Percentiles rank a stretch among this genome's conserved stretches.
Evolutionary conservation across 2,329 filamentous ascomycete genomes (phyloP).

Genomic region (Monosporascus sp.): DNA sequence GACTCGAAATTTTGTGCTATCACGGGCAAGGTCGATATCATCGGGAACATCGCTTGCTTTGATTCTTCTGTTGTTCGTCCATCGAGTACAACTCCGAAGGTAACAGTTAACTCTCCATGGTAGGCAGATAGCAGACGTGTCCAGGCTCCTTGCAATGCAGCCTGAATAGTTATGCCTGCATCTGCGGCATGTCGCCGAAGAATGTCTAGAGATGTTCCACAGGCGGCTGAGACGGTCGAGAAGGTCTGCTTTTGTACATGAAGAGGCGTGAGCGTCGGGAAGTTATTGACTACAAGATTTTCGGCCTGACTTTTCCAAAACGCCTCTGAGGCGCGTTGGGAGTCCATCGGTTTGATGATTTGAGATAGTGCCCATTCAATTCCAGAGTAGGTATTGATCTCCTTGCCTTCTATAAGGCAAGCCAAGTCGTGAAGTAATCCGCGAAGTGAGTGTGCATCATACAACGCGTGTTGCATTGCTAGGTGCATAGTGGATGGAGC

Average conservation of each 20-base stretch:
- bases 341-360: conserved; percentile 32
- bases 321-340: conserved; percentile 26
- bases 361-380: conserved; percentile 34
- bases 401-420: conserved; percentile 16
- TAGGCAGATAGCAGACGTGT: conserved; percentile 69
- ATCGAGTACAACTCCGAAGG: conserved; percentile 77
- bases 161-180: conserved; percentile 67
- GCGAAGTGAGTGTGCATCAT: conserved; percentile 72
- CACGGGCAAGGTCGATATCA: conserved; percentile 75
- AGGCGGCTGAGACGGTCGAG: conserved; percentile 31
- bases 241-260: conserved; percentile 29
- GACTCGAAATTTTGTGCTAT: conserved; percentile 48
- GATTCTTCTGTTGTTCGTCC: conserved; percentile 62
- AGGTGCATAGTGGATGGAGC: conserved; percentile 33
- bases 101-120: conserved; percentile 65
- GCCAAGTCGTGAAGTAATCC: conserved; percentile 57
- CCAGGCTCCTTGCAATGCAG: conserved; percentile 74
- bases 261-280: conserved; percentile 70
- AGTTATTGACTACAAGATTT: conserved; percentile 57
- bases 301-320: conserved; percentile 61
- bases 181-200: conserved; percentile 53
- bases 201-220: conserved; percentile 31
- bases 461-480: conserved; percentile 72
- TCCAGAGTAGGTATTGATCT: neutral
- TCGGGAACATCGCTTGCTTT: conserved; percentile 63